Conservation (phyloP, 176 grass and related monocot genomes). For the Tuctoria greenei region DNA sequence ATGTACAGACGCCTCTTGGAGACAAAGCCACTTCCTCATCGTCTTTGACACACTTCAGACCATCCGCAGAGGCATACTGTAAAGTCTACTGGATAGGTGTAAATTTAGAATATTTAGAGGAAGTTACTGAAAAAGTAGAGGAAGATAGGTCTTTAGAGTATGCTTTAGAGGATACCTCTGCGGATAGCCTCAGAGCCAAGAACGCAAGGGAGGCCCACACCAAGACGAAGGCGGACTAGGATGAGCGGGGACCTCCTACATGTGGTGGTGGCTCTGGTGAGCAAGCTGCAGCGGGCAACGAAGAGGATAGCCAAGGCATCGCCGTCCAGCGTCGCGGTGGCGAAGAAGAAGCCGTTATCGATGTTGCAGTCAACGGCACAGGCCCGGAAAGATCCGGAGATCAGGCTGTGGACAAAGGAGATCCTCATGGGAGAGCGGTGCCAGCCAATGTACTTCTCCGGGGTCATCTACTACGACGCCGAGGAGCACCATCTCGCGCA, state of each 20-base stretch:
- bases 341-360: constrained; percentile 41
- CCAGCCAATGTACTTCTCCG: constrained; percentile 80
- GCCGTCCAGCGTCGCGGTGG: background rate
- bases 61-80: too few relatives aligned
- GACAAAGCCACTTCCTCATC: background rate
- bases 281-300: constrained; percentile 49
- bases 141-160: too few relatives aligned
- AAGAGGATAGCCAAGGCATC: constrained; percentile 31
- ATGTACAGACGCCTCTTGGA: background rate
- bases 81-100: too few relatives aligned
- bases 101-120: too few relatives aligned
- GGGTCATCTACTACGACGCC: constrained; percentile 83
- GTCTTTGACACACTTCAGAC: too few relatives aligned
- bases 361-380: background rate
- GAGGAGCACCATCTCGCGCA: constrained; percentile 54
- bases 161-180: too few relatives aligned
- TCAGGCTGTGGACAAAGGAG: constrained; percentile 62
- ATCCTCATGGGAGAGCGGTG: constrained; percentile 83
- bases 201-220: background rate
- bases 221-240: too few relatives aligned
- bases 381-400: constrained; percentile 10
- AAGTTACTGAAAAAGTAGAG: too few relatives aligned
- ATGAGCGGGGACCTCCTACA: constrained; percentile 59
- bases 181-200: background rate
- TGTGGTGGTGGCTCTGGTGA: constrained; percentile 52